Evolutionary conservation across 2,329 filamentous ascomycete genomes (phyloP).

Genomic region (Pleoardoris graminearum): DNA sequence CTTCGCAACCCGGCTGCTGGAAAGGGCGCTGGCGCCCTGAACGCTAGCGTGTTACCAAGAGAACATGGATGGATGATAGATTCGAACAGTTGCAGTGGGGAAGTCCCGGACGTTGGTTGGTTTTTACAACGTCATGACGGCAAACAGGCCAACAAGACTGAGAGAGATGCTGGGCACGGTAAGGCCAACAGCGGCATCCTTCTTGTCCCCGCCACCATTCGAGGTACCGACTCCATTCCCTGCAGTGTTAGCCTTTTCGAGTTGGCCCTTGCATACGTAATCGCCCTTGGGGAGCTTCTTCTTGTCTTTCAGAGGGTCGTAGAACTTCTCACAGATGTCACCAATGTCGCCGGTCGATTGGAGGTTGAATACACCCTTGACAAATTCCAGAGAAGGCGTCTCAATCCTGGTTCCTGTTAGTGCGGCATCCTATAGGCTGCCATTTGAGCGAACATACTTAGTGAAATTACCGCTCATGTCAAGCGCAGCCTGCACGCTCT

Average conservation of each 20-base stretch:
- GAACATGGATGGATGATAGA: conserved; percentile 28
- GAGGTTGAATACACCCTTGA: conserved; percentile 56
- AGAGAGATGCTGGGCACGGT: conserved; percentile 49
- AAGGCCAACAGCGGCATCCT: conserved; percentile 46
- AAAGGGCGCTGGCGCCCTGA: conserved; percentile 26
- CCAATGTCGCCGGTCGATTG: conserved; percentile 51
- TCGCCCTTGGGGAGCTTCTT: conserved; percentile 50
- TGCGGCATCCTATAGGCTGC: background rate
- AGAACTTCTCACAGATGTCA: conserved; percentile 45
- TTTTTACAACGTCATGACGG: conserved; percentile 55
- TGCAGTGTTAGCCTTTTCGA: conserved; percentile 42
- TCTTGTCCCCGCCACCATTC: conserved; percentile 23
- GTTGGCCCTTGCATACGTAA: conserved; percentile 47
- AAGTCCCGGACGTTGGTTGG: conserved; percentile 36
- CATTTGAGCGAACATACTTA: conserved; percentile 61
- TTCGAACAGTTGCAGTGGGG: conserved; percentile 45
- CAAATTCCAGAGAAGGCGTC: conserved; percentile 60
- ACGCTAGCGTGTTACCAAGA: conserved; percentile 39
- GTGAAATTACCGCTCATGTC: conserved; percentile 84
- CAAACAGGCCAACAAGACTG: conserved; percentile 52
- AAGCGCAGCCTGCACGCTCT: conserved; percentile 75
- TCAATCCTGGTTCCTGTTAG: conserved; percentile 62
- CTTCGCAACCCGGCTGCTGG: conserved; percentile 29
- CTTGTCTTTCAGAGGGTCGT: conserved; percentile 46
- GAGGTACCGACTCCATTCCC: conserved; percentile 40